phyloP scores from a whole-genome alignment of 2,329 filamentous ascomycete genomes.

The Penicillium sp. region DNA sequence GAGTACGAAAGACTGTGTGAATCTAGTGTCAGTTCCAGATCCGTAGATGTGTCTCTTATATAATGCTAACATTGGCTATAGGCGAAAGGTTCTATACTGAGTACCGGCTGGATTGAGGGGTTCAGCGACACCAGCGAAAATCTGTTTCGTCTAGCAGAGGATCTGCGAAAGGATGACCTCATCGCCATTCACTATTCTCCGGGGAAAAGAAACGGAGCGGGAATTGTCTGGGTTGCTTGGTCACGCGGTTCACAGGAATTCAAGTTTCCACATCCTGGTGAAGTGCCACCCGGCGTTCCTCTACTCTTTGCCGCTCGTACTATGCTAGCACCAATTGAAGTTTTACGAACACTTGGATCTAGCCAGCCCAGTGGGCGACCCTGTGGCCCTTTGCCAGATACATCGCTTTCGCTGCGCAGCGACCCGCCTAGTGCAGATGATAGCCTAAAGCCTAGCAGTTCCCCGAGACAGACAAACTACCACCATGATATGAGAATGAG shows the following conservation, averaged over 20 bases:
- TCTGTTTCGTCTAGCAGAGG: slow-evolving; percentile 27
- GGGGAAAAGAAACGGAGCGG: background rate
- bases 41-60: background rate
- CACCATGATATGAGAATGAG: background rate
- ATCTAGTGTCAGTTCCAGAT: background rate
- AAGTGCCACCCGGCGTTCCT: slow-evolving; percentile 12
- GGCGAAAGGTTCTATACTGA: background rate
- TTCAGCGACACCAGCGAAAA: slow-evolving; percentile 32
- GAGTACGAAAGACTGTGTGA: background rate
- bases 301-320: slow-evolving; percentile 24
- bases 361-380: background rate
- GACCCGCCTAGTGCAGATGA: background rate
- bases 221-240: slow-evolving; percentile 31
- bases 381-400: background rate
- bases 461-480: background rate
- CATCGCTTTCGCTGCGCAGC: background rate
- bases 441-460: background rate
- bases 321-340: background rate
- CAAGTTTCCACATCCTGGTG: slow-evolving; percentile 11
- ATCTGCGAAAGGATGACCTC: slow-evolving; percentile 25
- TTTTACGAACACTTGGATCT: background rate
- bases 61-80: background rate
- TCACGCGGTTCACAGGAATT: slow-evolving; percentile 27
- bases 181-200: slow-evolving; percentile 32
- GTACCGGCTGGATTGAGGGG: slow-evolving; percentile 36